A percentile compares a stretch with the other conserved stretches of the same genome.
These are phyloP conservation scores for Sarcodon sp. DNA, from an alignment of 768 basidiomycete genomes.

Conservation along the genomic window DNA sequence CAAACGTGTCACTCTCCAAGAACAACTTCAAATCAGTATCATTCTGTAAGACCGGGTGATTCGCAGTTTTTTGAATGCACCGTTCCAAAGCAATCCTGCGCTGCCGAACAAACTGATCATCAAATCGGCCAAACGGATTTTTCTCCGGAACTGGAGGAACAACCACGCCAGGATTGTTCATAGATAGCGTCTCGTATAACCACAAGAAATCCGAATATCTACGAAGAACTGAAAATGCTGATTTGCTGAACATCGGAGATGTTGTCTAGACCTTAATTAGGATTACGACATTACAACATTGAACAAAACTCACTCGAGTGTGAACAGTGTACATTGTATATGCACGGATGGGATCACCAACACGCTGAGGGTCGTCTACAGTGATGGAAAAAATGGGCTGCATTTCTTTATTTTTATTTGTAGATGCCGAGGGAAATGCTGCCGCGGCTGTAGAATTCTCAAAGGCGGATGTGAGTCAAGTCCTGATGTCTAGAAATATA, in stretches of 20 bases:
- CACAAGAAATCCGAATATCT: conserved; percentile 97
- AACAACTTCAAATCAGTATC: conserved; percentile 85
- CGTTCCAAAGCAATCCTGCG: conserved; percentile 76
- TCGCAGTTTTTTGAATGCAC: conserved; percentile 86
- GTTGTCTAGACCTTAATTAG: conserved; percentile 43
- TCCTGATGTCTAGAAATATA: background rate
- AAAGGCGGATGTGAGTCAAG: too few relatives aligned
- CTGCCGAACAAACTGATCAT: conserved; percentile 82
- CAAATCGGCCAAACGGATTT: conserved; percentile 86
- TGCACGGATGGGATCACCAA: conserved; percentile 89
- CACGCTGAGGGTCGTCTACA: conserved; percentile 94
- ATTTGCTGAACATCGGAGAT: conserved; percentile 72
- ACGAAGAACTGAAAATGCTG: conserved; percentile 85
- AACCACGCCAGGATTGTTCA: conserved; percentile 93
- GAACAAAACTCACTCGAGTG: conserved; percentile 44
- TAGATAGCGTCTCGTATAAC: conserved; percentile 80
- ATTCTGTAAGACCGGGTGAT: conserved; percentile 81
- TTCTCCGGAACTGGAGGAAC: conserved; percentile 97
- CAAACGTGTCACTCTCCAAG: conserved; percentile 86
- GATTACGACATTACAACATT: background rate
- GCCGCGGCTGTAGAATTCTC: too few relatives aligned
- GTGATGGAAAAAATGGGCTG: conserved; percentile 73
- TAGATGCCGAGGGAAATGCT: background rate
- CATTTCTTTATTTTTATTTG: conserved; percentile 28
- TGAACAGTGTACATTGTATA: conserved; percentile 97